Conservation (phyloP, 148 eudicot species). For the Heliosperma pusillum region DNA sequence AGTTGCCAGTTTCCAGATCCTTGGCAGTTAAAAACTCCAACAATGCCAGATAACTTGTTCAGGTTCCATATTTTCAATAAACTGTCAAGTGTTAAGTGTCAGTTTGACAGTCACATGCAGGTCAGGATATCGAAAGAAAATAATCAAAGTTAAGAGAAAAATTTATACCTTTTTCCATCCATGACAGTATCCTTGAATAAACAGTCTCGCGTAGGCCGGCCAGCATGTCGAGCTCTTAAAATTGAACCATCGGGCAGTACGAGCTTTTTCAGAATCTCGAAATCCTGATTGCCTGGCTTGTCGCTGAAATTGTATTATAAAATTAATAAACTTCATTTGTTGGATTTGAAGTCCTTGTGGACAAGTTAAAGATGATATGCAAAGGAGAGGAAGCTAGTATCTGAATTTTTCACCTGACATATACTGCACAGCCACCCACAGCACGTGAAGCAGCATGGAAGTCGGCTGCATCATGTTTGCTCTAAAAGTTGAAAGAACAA, state of each 20-base stretch:
- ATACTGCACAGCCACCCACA: slow-evolving; percentile 54
- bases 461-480: slow-evolving; percentile 51
- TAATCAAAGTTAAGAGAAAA: not conserved
- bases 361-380: not conserved
- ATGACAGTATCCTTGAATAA: slow-evolving; percentile 53
- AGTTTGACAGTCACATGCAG: not conserved
- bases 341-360: no score
- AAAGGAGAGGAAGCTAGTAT: not conserved
- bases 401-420: slow-evolving; percentile 43
- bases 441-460: slow-evolving; percentile 62
- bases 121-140: not conserved
- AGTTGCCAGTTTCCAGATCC: slow-evolving; percentile 52
- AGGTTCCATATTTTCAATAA: slow-evolving; percentile 45
- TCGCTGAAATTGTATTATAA: slow-evolving; percentile 34
- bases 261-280: slow-evolving; percentile 45
- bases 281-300: slow-evolving; percentile 56
- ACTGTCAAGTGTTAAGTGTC: slow-evolving; percentile 20
- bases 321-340: not conserved
- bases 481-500: slow-evolving; percentile 28
- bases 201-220: slow-evolving; percentile 60
- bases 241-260: slow-evolving; percentile 57
- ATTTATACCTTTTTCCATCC: slow-evolving; percentile 59
- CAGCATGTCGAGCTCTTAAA: slow-evolving; percentile 53
- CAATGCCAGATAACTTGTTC: slow-evolving; percentile 38
- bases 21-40: slow-evolving; percentile 47